Evolutionary conservation across 192 early-diverging fungal species (phyloP).

Genomic region (Mycoemilia scoparia): DNA sequence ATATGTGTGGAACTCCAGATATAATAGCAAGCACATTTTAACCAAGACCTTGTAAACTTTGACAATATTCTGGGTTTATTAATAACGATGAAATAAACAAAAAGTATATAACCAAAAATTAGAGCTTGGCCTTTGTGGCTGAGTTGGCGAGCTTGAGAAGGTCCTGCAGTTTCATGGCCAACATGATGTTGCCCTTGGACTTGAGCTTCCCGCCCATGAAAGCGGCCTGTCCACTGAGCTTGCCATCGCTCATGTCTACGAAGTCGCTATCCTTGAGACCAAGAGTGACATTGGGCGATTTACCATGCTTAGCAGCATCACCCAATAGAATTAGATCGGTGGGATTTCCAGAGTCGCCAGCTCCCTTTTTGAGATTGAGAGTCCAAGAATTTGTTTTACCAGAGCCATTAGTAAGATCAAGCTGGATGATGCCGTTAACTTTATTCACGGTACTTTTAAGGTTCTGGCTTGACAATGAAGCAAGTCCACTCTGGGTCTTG

Average conservation of each 20-base stretch:
- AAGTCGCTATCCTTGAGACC: conserved; percentile 61
- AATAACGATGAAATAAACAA: no score
- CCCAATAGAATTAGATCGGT: conserved; percentile 40
- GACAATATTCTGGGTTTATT: no score
- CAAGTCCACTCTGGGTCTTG: no score
- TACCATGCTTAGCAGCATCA: conserved; percentile 28
- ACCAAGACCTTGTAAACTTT: no score
- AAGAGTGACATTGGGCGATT: conserved; percentile 56
- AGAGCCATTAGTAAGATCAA: conserved; percentile 60
- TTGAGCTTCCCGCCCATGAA: conserved; percentile 89
- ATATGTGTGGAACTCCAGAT: no score
- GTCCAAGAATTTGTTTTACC: conserved; percentile 60
- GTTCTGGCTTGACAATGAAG: no score
- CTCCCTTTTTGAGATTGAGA: conserved; percentile 67
- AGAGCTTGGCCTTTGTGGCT: conserved; percentile 41
- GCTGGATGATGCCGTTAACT: conserved; percentile 74
- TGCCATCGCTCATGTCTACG: conserved; percentile 64
- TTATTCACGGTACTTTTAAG: conserved; percentile 41
- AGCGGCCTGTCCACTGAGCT: conserved; percentile 75
- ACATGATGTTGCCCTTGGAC: conserved; percentile 53
- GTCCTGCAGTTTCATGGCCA: conserved; percentile 50
- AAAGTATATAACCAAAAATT: conserved; percentile 1
- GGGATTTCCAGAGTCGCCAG: conserved; percentile 32
- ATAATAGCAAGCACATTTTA: no score
- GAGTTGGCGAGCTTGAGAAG: conserved; percentile 39